Conservation (phyloP, 2,329 filamentous ascomycete species). For the Geosmithia morbida region DNA sequence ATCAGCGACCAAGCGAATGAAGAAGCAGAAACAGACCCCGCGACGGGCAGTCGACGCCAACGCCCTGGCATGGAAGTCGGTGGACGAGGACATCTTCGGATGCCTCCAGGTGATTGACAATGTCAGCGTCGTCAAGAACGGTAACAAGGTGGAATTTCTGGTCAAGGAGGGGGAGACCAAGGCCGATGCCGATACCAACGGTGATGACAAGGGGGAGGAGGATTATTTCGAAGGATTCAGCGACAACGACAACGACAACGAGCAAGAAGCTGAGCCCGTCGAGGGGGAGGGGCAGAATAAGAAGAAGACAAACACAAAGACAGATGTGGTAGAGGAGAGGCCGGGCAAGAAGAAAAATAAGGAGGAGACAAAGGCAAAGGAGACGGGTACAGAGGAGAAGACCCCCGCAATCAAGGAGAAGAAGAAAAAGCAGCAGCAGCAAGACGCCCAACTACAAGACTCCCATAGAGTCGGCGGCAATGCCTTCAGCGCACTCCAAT, state of each 20-base stretch:
- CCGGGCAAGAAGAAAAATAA: constrained; percentile 1
- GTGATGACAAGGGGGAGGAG: constrained; percentile 18
- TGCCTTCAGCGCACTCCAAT: constrained; percentile 38
- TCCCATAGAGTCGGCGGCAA: constrained; percentile 22
- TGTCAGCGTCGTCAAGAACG: constrained; percentile 66
- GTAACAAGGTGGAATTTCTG: constrained; percentile 43
- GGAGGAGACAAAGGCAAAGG: constrained; percentile 14
- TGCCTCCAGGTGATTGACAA: constrained; percentile 85
- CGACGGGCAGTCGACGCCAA: constrained; percentile 25
- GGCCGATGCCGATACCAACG: constrained; percentile 7
- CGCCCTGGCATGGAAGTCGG: constrained; percentile 49
- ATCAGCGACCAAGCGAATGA: constrained; percentile 19
- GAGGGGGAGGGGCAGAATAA: constrained; percentile 10
- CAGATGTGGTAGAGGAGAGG: constrained; percentile 1
- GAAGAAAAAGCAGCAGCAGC: constrained; percentile 8
- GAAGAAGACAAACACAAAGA: constrained; percentile 9
- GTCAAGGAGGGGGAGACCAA: constrained; percentile 9
- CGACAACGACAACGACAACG: constrained; percentile 24
- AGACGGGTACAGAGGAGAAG: neutral
- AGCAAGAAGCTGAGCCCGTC: constrained; percentile 15
- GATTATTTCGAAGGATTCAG: constrained; percentile 51
- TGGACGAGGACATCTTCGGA: constrained; percentile 78
- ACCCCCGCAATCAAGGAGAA: constrained; percentile 8
- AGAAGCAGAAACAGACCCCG: constrained; percentile 3
- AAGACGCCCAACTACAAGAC: constrained; percentile 19